These are phyloP conservation scores for Dorcoceras hygrometricum DNA, from an alignment of 257 asterid genomes.

Conservation along the genomic window DNA sequence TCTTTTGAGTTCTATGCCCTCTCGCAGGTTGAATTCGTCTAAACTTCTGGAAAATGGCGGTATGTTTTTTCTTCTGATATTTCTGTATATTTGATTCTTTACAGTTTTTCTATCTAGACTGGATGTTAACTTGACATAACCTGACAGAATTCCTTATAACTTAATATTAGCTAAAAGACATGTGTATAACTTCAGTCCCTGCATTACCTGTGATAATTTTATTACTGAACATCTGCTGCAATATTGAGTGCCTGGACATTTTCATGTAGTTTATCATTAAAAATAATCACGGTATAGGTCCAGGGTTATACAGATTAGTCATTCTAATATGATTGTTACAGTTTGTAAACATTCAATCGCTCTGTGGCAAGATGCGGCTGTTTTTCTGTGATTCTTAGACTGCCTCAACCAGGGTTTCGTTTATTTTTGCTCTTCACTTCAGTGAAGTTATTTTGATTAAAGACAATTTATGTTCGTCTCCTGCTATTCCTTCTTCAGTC, in stretches of 20 bases:
- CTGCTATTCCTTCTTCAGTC: constrained; percentile 5
- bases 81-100: constrained; percentile 5
- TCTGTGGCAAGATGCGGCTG: neutral
- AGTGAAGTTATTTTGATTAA: neutral
- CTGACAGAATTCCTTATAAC: neutral
- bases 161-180: neutral
- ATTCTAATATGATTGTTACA: neutral
- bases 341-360: constrained; percentile 1
- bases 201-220: constrained; percentile 13
- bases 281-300: neutral
- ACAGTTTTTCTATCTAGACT: constrained; percentile 15
- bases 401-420: neutral
- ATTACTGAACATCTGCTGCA: constrained; percentile 1
- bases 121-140: constrained; percentile 19
- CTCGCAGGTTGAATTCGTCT: constrained; percentile 96
- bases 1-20: constrained; percentile 84
- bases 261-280: neutral
- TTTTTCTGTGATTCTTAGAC: neutral
- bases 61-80: constrained; percentile 32
- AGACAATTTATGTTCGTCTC: neutral
- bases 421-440: neutral
- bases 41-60: constrained; percentile 96
- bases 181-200: neutral
- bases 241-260: constrained; percentile 17
- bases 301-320: neutral